Conservation (phyloP, 2,329 filamentous ascomycete species). For the Pochonia chlamydosporia region DNA sequence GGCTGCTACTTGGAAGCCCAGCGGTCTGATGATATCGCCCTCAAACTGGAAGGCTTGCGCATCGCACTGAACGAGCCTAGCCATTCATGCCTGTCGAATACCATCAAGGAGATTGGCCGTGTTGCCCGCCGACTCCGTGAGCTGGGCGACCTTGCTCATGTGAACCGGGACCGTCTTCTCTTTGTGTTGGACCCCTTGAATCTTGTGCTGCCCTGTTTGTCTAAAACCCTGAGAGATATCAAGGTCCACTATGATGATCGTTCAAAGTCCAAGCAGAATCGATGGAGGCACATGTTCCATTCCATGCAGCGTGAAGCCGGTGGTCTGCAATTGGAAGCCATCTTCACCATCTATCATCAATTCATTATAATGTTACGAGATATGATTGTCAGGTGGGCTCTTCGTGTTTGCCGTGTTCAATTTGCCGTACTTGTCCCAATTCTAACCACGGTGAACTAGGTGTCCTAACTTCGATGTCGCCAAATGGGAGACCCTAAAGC, state of each 20-base stretch:
- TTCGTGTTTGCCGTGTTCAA: neutral
- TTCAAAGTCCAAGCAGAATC: constrained; percentile 37
- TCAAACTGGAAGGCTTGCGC: constrained; percentile 44
- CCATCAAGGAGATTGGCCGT: constrained; percentile 41
- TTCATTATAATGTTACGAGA: constrained; percentile 44
- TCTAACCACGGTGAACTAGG: constrained; percentile 11
- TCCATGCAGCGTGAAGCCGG: constrained; percentile 46
- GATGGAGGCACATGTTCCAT: constrained; percentile 56
- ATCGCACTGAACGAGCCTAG: constrained; percentile 35
- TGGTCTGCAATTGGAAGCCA: constrained; percentile 43
- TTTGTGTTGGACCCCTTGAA: constrained; percentile 50
- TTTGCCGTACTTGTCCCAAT: constrained; percentile 11
- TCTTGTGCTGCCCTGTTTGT: constrained; percentile 50
- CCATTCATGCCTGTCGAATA: constrained; percentile 39
- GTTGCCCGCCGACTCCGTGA: constrained; percentile 44
- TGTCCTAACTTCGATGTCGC: constrained; percentile 51
- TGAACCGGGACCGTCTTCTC: constrained; percentile 43
- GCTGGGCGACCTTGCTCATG: constrained; percentile 47
- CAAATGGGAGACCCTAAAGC: constrained; percentile 41
- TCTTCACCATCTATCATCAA: constrained; percentile 51
- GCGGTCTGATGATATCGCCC: constrained; percentile 41
- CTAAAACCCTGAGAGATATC: constrained; percentile 48
- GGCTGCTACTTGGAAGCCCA: constrained; percentile 52
- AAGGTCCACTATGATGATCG: constrained; percentile 44
- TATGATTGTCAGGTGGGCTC: constrained; percentile 42